Evolutionary conservation across 176 grass and related monocot species (phyloP).

Genomic region (Triticum urartu): DNA sequence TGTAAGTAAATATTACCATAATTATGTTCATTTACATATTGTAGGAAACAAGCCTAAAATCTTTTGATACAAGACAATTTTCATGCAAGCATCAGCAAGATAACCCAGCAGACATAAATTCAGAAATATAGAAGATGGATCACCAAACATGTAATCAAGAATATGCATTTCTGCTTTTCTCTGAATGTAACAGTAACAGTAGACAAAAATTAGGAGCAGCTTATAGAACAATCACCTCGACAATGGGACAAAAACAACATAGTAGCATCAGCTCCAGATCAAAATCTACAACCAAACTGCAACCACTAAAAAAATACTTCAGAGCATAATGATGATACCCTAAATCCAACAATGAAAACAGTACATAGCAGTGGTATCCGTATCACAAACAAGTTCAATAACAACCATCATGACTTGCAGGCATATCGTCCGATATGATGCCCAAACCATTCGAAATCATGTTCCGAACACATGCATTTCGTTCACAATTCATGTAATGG

Average conservation of each 20-base stretch:
- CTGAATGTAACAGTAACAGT: neutral
- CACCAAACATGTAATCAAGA: neutral
- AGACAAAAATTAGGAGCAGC: conserved; percentile 1
- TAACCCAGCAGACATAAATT: neutral
- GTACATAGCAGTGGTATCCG: neutral
- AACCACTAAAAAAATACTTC: neutral
- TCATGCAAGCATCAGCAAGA: neutral
- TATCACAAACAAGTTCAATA: neutral
- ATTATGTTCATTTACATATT: neutral
- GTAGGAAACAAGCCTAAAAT: neutral
- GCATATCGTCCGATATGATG: neutral
- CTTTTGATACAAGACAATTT: neutral
- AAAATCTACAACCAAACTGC: neutral
- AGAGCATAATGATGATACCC: neutral
- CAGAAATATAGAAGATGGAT: neutral
- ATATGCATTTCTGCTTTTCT: neutral
- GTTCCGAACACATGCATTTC: neutral
- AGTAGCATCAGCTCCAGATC: neutral
- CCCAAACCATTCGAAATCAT: neutral
- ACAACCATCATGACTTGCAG: neutral
- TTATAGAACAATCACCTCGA: neutral
- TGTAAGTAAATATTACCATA: neutral
- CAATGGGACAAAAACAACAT: neutral
- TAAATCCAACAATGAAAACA: neutral
- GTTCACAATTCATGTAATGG: neutral